Evolutionary conservation across 176 grass and related monocot species (phyloP), one percentile per base, ranked within the genome.

Genomic region (Oryza officinalis): DNA sequence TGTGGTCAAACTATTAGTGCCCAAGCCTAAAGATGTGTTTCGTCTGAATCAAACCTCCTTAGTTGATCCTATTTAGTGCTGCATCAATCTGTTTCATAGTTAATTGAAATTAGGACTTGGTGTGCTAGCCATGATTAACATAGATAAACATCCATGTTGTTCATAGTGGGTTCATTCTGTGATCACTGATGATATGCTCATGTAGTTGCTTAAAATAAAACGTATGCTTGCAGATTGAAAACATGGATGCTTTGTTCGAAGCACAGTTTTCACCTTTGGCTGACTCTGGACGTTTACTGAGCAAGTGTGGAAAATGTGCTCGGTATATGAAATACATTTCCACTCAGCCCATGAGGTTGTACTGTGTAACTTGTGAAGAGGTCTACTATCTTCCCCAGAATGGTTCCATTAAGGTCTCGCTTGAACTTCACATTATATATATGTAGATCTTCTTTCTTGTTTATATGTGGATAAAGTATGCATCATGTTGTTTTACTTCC

Each of bases 321-420:
- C 86, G 91, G 40, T 98, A 95, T 72, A 98, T 98, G 96, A 98
- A 98, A 82, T 95, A 87, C 66, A 98, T 98, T 76, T 93, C 96
- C 82, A 83, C 82, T 84, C 88, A 93, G 80, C 96, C 96, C 25
- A 83, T 86, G 81, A 91, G 91, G 76, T 80, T 98, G 80, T 98
- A 95, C 63, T 98, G 96, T 86, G 80, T 87, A 79, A 92, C 93
- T 81, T 98, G 96, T 85, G 96, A 98, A 80, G 96, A 98, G 70
- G 96, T 98, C 15, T 98, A 95, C 90, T 91, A 98, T 90, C 93
- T 98, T 80, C 96, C 96, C 63, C 96, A 93, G 75, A 98, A 98
- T 38, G 96, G 96, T 63, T 90, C 85, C 18, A 95, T 98, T 75
- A 98, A 98, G 93, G 96, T 98, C 79, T 79, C 22, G 59, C 67